Evolutionary conservation across 352 stramenopile species (phyloP).

Genomic region (Globisporangium takayamanum): DNA sequence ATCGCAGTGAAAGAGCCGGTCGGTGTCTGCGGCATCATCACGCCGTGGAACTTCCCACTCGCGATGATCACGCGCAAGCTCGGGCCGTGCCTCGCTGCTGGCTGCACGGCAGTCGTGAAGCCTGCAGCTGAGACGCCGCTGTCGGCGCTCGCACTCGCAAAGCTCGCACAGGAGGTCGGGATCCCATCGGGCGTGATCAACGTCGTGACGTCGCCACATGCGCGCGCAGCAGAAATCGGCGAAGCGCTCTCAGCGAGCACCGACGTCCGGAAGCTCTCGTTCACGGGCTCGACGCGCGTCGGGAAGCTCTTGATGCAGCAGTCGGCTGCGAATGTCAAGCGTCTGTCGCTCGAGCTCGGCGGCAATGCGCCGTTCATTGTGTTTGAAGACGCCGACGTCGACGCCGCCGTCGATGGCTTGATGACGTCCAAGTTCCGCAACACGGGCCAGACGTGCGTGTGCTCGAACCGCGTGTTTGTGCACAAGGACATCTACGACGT

Average conservation of each 20-base stretch:
- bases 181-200: constrained; percentile 88
- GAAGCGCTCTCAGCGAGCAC: constrained; percentile 55
- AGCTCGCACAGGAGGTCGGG: constrained; percentile 84
- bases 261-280: constrained; percentile 87
- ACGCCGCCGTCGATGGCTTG: constrained; percentile 78
- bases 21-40: constrained; percentile 93
- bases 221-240: constrained; percentile 70
- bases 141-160: constrained; percentile 89
- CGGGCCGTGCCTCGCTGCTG: constrained; percentile 88
- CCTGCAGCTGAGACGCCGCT: constrained; percentile 95
- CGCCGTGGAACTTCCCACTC: constrained; percentile 98
- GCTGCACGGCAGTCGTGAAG: constrained; percentile 96
- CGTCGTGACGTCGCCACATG: constrained; percentile 66
- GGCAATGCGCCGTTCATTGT: constrained; percentile 92
- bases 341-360: constrained; percentile 87
- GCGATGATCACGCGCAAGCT: constrained; percentile 98
- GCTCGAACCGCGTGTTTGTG: constrained; percentile 92
- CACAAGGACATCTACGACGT: constrained; percentile 91
- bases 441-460: constrained; percentile 86
- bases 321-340: constrained; percentile 74
- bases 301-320: constrained; percentile 80
- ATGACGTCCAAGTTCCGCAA: constrained; percentile 88
- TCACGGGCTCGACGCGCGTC: constrained; percentile 82
- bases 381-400: constrained; percentile 84
- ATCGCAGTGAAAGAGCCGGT: constrained; percentile 89